Conservation (phyloP, 1,284 basidiomycete genomes). For the Vanrija sp. region DNA sequence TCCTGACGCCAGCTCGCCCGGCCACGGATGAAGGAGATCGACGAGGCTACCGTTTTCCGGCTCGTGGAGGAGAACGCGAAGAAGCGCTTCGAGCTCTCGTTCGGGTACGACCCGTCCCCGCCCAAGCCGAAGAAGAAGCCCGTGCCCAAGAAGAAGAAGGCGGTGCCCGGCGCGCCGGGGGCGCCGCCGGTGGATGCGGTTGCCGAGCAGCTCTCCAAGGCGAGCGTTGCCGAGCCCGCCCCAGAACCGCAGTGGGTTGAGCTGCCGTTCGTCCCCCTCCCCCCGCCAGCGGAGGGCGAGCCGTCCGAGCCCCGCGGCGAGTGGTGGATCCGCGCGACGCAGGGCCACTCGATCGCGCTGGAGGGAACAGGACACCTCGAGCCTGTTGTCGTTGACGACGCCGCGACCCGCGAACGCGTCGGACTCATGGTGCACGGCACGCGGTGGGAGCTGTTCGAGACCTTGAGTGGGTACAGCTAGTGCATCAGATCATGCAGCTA, state of each 20-base stretch:
- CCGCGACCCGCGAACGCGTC: slow-evolving; percentile 26
- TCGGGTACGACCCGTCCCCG: slow-evolving; percentile 55
- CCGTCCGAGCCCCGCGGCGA: slow-evolving; percentile 27
- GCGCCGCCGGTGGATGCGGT: background rate
- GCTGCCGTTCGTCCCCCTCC: slow-evolving; percentile 22
- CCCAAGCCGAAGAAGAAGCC: slow-evolving; percentile 28
- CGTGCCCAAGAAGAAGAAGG: slow-evolving; percentile 19
- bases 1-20: slow-evolving; percentile 53
- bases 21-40: slow-evolving; percentile 57
- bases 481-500: background rate
- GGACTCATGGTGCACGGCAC: slow-evolving; percentile 48
- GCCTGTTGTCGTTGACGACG: slow-evolving; percentile 26
- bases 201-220: background rate
- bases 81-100: slow-evolving; percentile 66
- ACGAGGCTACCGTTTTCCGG: slow-evolving; percentile 60
- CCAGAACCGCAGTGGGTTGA: slow-evolving; percentile 20
- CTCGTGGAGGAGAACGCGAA: slow-evolving; percentile 75
- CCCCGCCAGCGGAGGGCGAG: background rate
- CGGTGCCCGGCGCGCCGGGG: no score
- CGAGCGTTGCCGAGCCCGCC: background rate
- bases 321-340: slow-evolving; percentile 89
- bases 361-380: slow-evolving; percentile 56
- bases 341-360: slow-evolving; percentile 84
- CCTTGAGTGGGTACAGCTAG: slow-evolving; percentile 36
- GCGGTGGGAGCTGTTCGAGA: slow-evolving; percentile 41